Evolutionary conservation across 2,329 filamentous ascomycete species (phyloP), one percentile per base, ranked within the genome.

Genomic region (Claviceps monticola): DNA sequence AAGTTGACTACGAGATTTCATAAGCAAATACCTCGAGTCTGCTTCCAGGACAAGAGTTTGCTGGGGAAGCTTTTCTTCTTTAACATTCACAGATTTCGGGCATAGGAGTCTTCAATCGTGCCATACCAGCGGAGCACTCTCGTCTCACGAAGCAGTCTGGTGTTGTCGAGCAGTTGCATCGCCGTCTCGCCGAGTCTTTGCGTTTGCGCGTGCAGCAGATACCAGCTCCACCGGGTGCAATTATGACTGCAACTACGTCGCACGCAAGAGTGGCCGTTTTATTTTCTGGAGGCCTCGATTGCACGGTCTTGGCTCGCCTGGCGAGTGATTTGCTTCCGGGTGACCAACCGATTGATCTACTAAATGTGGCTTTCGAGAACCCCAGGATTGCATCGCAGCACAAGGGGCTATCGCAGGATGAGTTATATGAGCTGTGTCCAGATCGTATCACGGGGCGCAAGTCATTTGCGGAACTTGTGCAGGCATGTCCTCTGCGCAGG

Each of bases 301-400:
- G 93, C 63, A 91, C 90, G 0, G 74, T 96, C 0, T 73, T 98
- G 48, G 91, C 91, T 21, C 80, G 89, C 44, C 68, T 97, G 23
- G 74, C 79, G 11, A 86, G 95, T 62, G 84, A 95, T 13, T 67
- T 94, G 2, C 64, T 97, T 2, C 85, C 86, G 0, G 14, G 63
- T 0, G 67, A 74, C 4, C 83, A 94, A 60, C 71, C 77, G 1
- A 82, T 98, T 55, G 93, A 97, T 62, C 74, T 98, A 8, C 76
- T 98, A 56, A 98, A 98, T 58, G 91, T 98, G 46, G 93, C 91
- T 0, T 98, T 98, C 61, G 88, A 98, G 66, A 98, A 98, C 57
- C 91, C 90, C 0, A 78, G 87, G 36, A 79, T 83, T 56, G 82
- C 76, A 54, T 81, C 74, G 3, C 74, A 79, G 44, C 68, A 78